Evolutionary conservation across 2,329 filamentous ascomycete species (phyloP), one percentile per base, ranked within the genome.

Genomic region (Penicillium concentricum): DNA sequence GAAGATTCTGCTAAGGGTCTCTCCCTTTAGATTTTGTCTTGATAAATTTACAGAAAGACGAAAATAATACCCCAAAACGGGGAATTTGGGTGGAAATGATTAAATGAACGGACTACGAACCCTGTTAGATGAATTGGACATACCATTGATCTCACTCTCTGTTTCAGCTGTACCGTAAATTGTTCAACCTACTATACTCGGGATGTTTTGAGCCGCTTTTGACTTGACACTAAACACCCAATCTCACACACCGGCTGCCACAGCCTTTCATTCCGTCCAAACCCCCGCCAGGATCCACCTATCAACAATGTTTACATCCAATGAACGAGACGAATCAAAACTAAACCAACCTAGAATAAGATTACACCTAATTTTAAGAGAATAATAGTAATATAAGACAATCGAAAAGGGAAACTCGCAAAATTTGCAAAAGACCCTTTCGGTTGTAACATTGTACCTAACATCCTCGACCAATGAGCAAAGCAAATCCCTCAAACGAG

Each of bases 1-100:
- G 82, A 86, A 67, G 84, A 87, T 77, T 68, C 68, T 32, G 69
- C 70, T 44, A 63, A 68, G 58, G 64, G 73, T 59, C 34, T 74
- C 28, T 71, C 70, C 51, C 69, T 65, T 57, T 71, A 66, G 59
- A 57, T 59, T 26, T 46, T 10, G 42, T 30, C 28, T 12, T 30
- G 51, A 32, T 16, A 30, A 12, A 37, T 44, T 49, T 49, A 54
- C 13, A 47, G 26, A 32, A 54, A 52, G 43, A 37, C 48, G 12
- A 54, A 38, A 50, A 59, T 46, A 51, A 51, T 50, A 44, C 35
- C 41, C 24, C 38, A 20, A 53, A 46, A 42, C 34, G 35, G 48
- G 35, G 51, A 42, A 43, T 49, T 50, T 48, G 51, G 53, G 46
- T 47, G 50, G 45, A 35, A 55, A 58, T 43, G 55, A 58, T 55